Base-by-base conservation (phyloP, 2,329 filamentous ascomycete genomes). In the Exophiala mesophila region DNA sequence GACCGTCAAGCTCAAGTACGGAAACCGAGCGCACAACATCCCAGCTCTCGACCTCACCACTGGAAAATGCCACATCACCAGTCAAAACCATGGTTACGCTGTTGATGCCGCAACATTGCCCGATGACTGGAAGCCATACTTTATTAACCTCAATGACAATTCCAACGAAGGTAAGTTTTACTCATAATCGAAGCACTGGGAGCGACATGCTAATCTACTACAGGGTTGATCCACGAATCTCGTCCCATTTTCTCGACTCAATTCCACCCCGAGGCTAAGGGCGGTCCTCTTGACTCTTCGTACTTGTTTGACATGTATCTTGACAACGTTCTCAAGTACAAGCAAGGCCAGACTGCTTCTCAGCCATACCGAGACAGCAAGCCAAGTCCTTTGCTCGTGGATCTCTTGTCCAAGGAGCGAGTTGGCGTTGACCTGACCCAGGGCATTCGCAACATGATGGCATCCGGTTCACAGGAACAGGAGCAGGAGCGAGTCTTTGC, bases 241-340 rank as follows among this genome's bases (percentile, higher is more conserved):
- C 86, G 90, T 24, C 92, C 92, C 50, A 98, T 98, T 64, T 97
- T 98, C 77, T 90, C 86, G 52, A 95, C 89, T 17, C 92, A 98
- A 69, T 98, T 98, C 81, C 92, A 98, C 64, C 92, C 92, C 12
- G 92, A 98, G 71, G 92, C 92, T 56, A 95, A 95, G 76, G 92
- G 92, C 48, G 92, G 92, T 41, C 92, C 92, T 41, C 85, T 95
- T 69, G 92, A 98, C 73, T 94, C 87, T 52, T 82, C 87, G 2
- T 97, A 94, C 70, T 77, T 98, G 47, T 98, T 98, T 61, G 92
- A 98, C 69, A 88, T 87, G 72, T 98, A 97, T 71, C 72, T 97
- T 33, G 81, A 94, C 64, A 90, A 84, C 59, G 88, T 97, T 24
- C 76, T 81, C 64, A 78, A 85, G 62, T 95, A 90, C 79, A 97